Conservation (phyloP, 228 moss, liverwort and hornwort species). For the Sphagnum fallax region DNA sequence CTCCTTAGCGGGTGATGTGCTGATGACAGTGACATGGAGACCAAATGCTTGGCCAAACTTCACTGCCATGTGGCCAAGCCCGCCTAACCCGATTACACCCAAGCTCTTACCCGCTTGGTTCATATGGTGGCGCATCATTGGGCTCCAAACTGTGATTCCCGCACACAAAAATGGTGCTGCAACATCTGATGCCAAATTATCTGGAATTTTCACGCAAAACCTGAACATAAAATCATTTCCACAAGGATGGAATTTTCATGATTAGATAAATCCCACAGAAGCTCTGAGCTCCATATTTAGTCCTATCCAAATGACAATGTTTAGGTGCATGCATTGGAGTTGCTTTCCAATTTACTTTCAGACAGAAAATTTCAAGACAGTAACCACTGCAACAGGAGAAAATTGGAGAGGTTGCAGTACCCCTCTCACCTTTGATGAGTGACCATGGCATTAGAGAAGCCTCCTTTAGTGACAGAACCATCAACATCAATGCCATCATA, state of each 20-base stretch:
- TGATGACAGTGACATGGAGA: conserved; percentile 47
- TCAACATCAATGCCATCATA: conserved; percentile 29
- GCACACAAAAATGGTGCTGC: conserved; percentile 62
- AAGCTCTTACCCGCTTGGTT: conserved; percentile 47
- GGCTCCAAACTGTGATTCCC: conserved; percentile 56
- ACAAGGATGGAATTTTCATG: background rate
- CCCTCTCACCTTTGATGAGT: conserved; percentile 21
- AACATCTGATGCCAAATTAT: conserved; percentile 24
- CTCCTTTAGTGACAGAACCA: conserved; percentile 35
- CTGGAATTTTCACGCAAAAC: conserved; percentile 38
- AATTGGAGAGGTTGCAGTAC: too few species aligned
- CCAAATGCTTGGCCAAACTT: conserved; percentile 65
- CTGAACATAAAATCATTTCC: conserved; percentile 10
- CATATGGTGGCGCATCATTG: conserved; percentile 47
- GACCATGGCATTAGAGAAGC: conserved; percentile 41
- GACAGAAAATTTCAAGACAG: background rate
- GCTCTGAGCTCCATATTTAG: background rate
- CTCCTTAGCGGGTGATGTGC: conserved; percentile 44
- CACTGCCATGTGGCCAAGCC: conserved; percentile 50
- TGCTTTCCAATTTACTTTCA: background rate
- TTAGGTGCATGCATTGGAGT: background rate
- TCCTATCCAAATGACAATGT: background rate
- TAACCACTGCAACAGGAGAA: too few species aligned
- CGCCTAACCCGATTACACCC: conserved; percentile 54
- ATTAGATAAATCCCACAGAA: background rate